These are phyloP conservation scores for Rhodosporidiobolus sp. DNA, from an alignment of 768 basidiomycete species.

Conservation along the genomic window DNA sequence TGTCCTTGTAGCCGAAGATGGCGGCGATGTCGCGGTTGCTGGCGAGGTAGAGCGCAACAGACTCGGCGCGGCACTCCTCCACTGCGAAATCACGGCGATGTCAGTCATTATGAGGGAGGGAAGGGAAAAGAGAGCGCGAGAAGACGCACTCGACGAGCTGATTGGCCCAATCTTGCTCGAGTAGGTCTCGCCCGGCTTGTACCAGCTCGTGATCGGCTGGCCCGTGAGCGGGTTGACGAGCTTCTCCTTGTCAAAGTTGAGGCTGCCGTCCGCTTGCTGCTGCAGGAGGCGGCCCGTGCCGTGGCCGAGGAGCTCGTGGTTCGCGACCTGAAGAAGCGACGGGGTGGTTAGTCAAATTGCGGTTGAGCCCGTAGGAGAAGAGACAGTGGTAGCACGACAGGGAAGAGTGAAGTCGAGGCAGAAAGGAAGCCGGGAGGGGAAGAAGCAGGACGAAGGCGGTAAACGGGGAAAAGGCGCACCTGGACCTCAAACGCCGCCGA, in stretches of 20 bases:
- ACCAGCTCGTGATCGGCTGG: conserved; percentile 62
- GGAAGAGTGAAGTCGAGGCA: too few species aligned
- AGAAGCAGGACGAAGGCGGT: too few species aligned
- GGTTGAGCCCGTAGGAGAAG: too few species aligned
- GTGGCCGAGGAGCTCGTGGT: conserved; percentile 77
- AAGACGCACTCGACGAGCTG: conserved; percentile 62
- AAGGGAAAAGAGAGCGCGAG: background rate
- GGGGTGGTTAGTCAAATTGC: too few species aligned
- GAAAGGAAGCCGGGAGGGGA: too few species aligned
- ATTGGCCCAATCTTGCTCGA: conserved; percentile 79
- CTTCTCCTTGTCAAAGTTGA: conserved; percentile 75
- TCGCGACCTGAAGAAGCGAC: too few species aligned
- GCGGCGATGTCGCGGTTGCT: conserved; percentile 71
- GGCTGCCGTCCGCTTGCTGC: conserved; percentile 68
- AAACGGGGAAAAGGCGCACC: too few species aligned
- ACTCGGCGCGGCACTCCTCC: conserved; percentile 90
- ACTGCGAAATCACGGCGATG: conserved; percentile 43
- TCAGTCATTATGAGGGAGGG: too few species aligned
- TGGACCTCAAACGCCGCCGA: conserved; percentile 75
- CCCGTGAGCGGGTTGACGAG: conserved; percentile 41
- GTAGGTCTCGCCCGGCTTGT: conserved; percentile 74
- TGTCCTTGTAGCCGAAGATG: conserved; percentile 74
- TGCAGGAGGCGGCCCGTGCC: conserved; percentile 76
- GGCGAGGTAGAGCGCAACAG: conserved; percentile 75
- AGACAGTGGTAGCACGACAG: too few species aligned